Conservation (phyloP, 345 rosid species). For the Syzygium aqueum region DNA sequence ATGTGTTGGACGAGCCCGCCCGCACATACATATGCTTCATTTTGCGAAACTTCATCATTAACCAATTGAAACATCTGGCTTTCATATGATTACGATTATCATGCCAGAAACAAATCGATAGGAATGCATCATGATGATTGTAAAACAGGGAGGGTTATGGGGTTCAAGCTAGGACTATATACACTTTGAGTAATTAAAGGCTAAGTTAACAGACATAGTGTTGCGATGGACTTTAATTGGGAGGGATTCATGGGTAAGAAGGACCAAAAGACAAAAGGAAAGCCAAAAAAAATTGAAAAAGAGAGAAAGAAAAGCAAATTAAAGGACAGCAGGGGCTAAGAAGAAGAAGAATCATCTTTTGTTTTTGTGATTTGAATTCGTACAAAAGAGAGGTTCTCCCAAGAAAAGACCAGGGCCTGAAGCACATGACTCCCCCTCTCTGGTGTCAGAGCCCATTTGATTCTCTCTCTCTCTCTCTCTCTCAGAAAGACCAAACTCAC, state of each 20-base stretch:
- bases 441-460: constrained; percentile 40
- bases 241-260: background rate
- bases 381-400: constrained; percentile 15
- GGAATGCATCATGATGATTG: background rate
- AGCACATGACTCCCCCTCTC: constrained; percentile 35
- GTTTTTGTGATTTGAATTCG: constrained; percentile 29
- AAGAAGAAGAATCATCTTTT: constrained; percentile 51
- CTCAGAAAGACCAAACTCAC: background rate
- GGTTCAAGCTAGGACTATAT: background rate
- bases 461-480: constrained; percentile 4
- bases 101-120: background rate
- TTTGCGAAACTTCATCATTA: background rate
- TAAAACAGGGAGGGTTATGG: background rate
- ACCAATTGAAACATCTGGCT: background rate
- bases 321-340: constrained; percentile 1
- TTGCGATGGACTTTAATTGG: background rate
- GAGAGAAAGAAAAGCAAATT: constrained; percentile 4
- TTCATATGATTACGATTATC: background rate
- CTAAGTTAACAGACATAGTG: background rate
- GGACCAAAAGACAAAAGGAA: background rate
- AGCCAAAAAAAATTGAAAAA: background rate
- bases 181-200: background rate
- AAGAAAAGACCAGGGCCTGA: background rate
- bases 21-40: rapidly evolving
- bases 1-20: background rate